Evolutionary conservation across 306 rosid genomes (phyloP).

Genomic region (Aeschynomene evenia): DNA sequence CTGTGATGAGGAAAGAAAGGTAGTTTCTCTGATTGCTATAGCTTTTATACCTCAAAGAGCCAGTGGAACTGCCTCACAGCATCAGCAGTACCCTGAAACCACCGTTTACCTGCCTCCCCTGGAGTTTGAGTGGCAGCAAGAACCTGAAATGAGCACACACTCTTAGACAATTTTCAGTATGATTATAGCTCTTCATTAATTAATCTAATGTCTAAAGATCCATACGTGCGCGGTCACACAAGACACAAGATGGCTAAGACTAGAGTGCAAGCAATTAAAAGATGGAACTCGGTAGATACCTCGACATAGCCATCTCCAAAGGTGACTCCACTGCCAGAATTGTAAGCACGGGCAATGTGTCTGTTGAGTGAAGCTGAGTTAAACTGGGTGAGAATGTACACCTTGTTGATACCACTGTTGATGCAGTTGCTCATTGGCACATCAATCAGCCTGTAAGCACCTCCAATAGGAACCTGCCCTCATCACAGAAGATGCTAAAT

Average conservation of each 20-base stretch:
- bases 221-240: too few species aligned
- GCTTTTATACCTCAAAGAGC: conserved; percentile 83
- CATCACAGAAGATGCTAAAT: conserved; percentile 19
- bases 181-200: neutral
- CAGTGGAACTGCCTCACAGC: conserved; percentile 99
- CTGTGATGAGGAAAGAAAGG: neutral
- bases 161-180: neutral
- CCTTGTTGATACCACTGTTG: conserved; percentile 93
- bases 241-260: too few species aligned
- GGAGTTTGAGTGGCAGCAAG: conserved; percentile 99
- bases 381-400: conserved; percentile 90
- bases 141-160: conserved; percentile 49
- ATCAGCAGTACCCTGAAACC: conserved; percentile 98
- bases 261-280: conserved; percentile 21
- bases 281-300: conserved; percentile 41
- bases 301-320: conserved; percentile 91
- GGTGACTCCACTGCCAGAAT: conserved; percentile 60
- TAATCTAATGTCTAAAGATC: neutral
- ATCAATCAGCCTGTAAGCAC: conserved; percentile 87
- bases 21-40: neutral
- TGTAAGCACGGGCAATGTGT: conserved; percentile 88
- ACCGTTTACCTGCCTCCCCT: conserved; percentile 74
- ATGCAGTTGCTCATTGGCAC: conserved; percentile 99
- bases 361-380: conserved; percentile 94
- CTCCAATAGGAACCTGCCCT: conserved; percentile 83